Evolutionary conservation across 2,329 filamentous ascomycete genomes (phyloP).

Genomic region (Aspergillus brunneoviolaceus): DNA sequence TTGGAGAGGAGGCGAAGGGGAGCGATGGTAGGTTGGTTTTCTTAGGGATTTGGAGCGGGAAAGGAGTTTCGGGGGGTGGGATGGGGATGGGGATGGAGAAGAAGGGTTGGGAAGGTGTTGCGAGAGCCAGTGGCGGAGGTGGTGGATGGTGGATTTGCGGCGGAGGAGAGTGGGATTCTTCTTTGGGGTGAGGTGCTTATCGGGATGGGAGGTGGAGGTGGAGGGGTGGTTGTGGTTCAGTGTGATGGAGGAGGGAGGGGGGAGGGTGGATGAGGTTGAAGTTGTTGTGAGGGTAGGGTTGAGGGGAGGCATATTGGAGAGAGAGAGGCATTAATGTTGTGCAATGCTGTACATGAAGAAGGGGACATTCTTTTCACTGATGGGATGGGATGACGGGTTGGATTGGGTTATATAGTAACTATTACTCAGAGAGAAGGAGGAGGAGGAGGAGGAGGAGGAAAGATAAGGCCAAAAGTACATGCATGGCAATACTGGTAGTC

Average conservation of each 20-base stretch:
- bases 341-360: background rate
- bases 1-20: background rate
- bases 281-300: background rate
- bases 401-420: background rate
- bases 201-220: background rate
- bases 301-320: background rate
- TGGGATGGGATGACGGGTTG: background rate
- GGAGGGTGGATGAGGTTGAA: background rate
- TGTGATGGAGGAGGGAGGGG: background rate
- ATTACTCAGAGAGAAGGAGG: background rate
- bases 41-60: background rate
- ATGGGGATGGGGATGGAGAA: background rate
- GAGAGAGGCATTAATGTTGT: too few species aligned
- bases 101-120: background rate
- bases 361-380: too few species aligned
- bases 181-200: background rate
- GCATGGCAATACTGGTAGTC: too few species aligned
- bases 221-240: too few species aligned
- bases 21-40: background rate
- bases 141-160: background rate
- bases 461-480: background rate
- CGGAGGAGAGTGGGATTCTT: background rate
- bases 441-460: background rate
- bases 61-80: too few species aligned
- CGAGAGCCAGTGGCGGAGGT: conserved; percentile 2